Evolutionary conservation across 2,329 filamentous ascomycete species (phyloP).

Genomic region (Ascochyta pisi): DNA sequence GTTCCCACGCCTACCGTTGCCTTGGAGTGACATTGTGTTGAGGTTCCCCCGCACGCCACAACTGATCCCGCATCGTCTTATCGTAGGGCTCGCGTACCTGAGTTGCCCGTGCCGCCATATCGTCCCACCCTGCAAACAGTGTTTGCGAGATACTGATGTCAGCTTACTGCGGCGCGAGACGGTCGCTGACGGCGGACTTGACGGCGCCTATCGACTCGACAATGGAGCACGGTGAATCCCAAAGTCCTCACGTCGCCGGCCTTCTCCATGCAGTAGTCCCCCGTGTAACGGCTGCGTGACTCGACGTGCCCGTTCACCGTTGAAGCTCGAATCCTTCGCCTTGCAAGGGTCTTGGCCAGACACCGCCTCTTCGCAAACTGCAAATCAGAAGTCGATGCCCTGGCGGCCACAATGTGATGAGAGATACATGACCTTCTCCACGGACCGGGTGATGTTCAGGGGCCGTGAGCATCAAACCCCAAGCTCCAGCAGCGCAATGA

Average conservation of each 20-base stretch:
- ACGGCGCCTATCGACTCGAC: constrained; percentile 22
- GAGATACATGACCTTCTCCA: constrained; percentile 1
- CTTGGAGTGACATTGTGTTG: constrained; percentile 6
- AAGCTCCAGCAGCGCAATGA: constrained; percentile 4
- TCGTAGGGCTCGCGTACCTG: constrained; percentile 17
- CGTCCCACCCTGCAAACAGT: constrained; percentile 15
- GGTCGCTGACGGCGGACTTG: constrained; percentile 32
- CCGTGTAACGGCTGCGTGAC: constrained; percentile 20
- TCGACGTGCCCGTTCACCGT: constrained; percentile 28
- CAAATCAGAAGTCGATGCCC: constrained; percentile 1
- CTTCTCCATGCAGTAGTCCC: background rate
- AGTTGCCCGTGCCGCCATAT: constrained; percentile 20
- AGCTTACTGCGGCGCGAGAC: constrained; percentile 24
- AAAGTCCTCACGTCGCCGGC: constrained; percentile 6
- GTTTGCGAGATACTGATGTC: constrained; percentile 16
- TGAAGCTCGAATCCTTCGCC: constrained; percentile 28
- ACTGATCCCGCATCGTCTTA: constrained; percentile 8
- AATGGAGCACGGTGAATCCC: background rate
- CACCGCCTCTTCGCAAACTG: constrained; percentile 5
- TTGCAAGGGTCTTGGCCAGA: constrained; percentile 13
- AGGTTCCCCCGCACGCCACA: constrained; percentile 31
- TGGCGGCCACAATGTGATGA: constrained; percentile 1
- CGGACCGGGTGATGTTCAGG: constrained; percentile 11
- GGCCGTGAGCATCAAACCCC: constrained; percentile 8
- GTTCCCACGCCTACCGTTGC: background rate